Base-by-base conservation (phyloP, 495 filamentous ascomycete genomes). In the Patellaria atrata region DNA sequence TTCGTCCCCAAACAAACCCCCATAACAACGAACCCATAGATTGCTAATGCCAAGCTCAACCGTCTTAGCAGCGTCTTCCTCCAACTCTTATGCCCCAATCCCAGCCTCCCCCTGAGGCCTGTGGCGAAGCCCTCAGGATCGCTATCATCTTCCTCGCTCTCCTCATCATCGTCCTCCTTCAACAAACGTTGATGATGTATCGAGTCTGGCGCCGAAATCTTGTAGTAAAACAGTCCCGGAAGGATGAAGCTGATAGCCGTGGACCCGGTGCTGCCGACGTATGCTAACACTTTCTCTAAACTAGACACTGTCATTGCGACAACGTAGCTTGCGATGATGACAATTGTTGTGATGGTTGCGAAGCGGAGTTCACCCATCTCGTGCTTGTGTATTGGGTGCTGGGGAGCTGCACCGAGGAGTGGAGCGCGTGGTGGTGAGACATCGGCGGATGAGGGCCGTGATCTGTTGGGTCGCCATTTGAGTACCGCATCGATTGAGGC, bases 191-290 rank as follows among this genome's bases (percentile, higher is more conserved):
- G 82, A 45, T 93, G 85, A 29, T 83, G 64, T 35, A 77, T 67
- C 6, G 80, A 82, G 26, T 92, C 75, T 0, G 91, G 91, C 9
- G 76, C 71, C 0, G 78, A 83, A 36, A 97, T 94, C 59, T 94
- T 94, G 65, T 94, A 96, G 62, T 94, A 97, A 56, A 97, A 96
- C 10, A 96, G 53, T 0, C 89, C 89, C 0, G 89, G 91, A 0
- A 97, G 65, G 43, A 97, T 96, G 55, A 97, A 97, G 43, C 81
- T 89, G 46, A 97, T 96, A 45, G 77, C 77, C 0, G 89, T 97
- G 37, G 77, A 84, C 16, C 89, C 89, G 0, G 89, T 97, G 48
- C 77, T 84, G 5, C 91, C 89, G 14, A 97, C 89, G 45, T 94
- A 97, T 0, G 89, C 87, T 6, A 97, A 67, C 0, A 96, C 85